Evolutionary conservation across 768 basidiomycete species (phyloP), one percentile per base, ranked within the genome.

Genomic region (Pluteus cervinus): DNA sequence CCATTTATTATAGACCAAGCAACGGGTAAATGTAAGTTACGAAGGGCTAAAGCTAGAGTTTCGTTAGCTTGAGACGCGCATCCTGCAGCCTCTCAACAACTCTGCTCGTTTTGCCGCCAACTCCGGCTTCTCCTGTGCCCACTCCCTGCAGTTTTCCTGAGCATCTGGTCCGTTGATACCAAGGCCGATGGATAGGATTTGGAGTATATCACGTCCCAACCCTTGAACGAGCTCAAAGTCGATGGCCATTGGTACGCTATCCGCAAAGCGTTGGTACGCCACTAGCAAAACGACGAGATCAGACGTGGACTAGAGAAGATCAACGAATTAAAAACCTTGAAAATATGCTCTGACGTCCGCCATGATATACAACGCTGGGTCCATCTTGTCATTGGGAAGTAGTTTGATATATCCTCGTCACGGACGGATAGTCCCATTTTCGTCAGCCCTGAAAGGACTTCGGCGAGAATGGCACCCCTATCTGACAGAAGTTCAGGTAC

Each of bases 331-430:
- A 48, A 6, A 49, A 77, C 79, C 79, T 63, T 81, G 75, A 50
- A 80, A 80, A 42, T 80, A 81, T 0, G 74, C 79, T 1, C 75
- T 65, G 1, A 79, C 75, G 36, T 71, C 68, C 0, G 75, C 75
- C 76, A 81, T 80, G 46, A 81, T 76, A 7, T 57, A 46, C 14
- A 81, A 40, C 0, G 72, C 71, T 0, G 67, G 60, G 25, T 75
- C 73, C 56, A 60, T 62, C 1, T 54, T 57, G 36, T 76, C 73
- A 0, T 61, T 38, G 1, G 72, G 64, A 3, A 73, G 59, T 1
- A 79, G 45, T 60, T 71, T 0, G 63, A 43, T 0, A 79, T 46
- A 34, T 75, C 68, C 1, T 42, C 49, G n/a, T n/a, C n/a, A n/a
- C n/a, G n/a, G n/a, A n/a, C n/a, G n/a, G n/a, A n/a, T 46, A 0